Conservation (phyloP, 306 rosid species). For the Rosa rugosa region DNA sequence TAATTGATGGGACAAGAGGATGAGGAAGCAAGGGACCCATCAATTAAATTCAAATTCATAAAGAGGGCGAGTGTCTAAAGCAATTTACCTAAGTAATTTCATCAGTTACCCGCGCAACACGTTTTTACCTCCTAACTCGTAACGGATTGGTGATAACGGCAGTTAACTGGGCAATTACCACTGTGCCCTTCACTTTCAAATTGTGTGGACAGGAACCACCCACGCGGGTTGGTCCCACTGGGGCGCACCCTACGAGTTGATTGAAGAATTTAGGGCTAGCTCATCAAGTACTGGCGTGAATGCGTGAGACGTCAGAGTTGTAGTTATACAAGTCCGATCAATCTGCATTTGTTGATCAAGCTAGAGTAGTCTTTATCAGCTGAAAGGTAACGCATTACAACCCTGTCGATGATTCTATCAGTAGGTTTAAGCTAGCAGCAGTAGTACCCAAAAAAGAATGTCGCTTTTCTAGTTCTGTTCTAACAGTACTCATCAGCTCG, state of each 20-base stretch:
- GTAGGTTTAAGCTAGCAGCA: constrained; percentile 11
- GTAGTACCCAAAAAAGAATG: constrained; percentile 13
- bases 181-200: too few relatives aligned
- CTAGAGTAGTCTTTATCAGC: constrained; percentile 26
- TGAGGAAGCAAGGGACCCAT: too few relatives aligned
- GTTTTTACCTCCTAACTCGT: too few relatives aligned
- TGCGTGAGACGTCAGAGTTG: constrained; percentile 1
- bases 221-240: too few relatives aligned
- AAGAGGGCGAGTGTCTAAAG: too few relatives aligned
- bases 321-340: neutral
- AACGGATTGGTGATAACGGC: too few relatives aligned
- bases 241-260: neutral
- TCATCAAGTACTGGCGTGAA: constrained; percentile 11
- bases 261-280: neutral
- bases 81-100: too few relatives aligned
- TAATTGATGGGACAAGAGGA: too few relatives aligned
- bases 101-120: too few relatives aligned
- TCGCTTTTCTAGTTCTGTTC: constrained; percentile 21
- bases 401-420: neutral
- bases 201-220: too few relatives aligned
- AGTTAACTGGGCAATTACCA: too few relatives aligned
- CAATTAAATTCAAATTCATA: too few relatives aligned
- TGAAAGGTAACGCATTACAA: constrained; percentile 21
- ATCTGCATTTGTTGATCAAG: neutral
- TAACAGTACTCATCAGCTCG: neutral